Conservation (phyloP, 2,329 filamentous ascomycete genomes). For the Aspergillus aculeatus region DNA sequence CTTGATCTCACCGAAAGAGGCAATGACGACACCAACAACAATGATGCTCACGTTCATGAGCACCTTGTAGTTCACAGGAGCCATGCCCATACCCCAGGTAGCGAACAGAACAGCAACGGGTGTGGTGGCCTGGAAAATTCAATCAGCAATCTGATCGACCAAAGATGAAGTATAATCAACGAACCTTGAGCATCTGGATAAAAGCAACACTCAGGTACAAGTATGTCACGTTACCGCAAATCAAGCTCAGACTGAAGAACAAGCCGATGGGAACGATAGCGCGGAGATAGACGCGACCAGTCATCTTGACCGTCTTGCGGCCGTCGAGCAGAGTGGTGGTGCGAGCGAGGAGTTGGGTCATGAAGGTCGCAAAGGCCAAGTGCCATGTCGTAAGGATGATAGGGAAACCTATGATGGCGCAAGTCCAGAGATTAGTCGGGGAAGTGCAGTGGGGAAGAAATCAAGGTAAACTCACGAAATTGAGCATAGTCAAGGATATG, state of each 20-base stretch:
- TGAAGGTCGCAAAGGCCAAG: conserved; percentile 84
- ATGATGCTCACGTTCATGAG: conserved; percentile 94
- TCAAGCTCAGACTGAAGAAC: conserved; percentile 93
- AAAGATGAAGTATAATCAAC: conserved; percentile 28
- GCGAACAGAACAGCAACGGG: conserved; percentile 89
- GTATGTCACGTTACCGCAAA: conserved; percentile 93
- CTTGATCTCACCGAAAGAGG: conserved; percentile 91
- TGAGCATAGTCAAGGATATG: conserved; percentile 84
- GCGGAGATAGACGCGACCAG: conserved; percentile 83
- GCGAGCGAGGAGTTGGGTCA: conserved; percentile 89
- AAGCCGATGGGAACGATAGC: conserved; percentile 92
- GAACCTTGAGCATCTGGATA: conserved; percentile 97
- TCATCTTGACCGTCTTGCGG: conserved; percentile 97
- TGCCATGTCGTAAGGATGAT: conserved; percentile 91
- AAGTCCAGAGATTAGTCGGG: neutral
- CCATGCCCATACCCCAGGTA: conserved; percentile 82
- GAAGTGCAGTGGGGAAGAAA: neutral
- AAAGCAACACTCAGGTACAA: conserved; percentile 92
- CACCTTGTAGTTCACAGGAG: conserved; percentile 78
- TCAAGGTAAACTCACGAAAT: conserved; percentile 63
- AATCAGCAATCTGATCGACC: conserved; percentile 10
- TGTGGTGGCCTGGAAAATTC: conserved; percentile 69
- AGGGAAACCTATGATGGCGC: conserved; percentile 43
- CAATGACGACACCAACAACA: conserved; percentile 90
- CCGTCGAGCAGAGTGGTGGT: conserved; percentile 89